phyloP scores from a whole-genome alignment of 2,329 filamentous ascomycete species.

The Eutypella sp. region DNA sequence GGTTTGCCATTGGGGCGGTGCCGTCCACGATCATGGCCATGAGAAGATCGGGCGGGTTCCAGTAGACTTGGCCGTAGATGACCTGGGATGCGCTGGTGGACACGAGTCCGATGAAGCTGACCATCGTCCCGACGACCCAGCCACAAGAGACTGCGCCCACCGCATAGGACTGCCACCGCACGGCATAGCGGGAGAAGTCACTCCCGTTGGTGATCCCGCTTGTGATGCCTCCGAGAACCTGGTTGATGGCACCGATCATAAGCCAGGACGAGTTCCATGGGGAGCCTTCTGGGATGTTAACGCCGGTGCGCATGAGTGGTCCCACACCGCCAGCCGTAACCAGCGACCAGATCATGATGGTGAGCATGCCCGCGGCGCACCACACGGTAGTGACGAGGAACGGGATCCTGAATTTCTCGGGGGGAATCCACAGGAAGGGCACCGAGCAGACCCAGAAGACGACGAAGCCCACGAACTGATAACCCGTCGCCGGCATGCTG shows the following conservation, averaged over 20 bases:
- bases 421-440: constrained; percentile 44
- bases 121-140: constrained; percentile 34
- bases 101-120: constrained; percentile 37
- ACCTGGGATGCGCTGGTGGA: constrained; percentile 38
- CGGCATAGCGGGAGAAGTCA: constrained; percentile 40
- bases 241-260: constrained; percentile 40
- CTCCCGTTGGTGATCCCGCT: constrained; percentile 30
- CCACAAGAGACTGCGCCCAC: constrained; percentile 35
- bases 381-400: constrained; percentile 39
- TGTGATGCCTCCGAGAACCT: constrained; percentile 34
- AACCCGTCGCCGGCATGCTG: constrained; percentile 32
- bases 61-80: constrained; percentile 40
- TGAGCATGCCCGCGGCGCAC: constrained; percentile 40
- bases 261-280: constrained; percentile 37
- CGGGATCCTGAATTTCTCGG: constrained; percentile 43
- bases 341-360: constrained; percentile 45
- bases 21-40: constrained; percentile 41
- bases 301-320: constrained; percentile 34
- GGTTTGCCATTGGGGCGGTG: constrained; percentile 28
- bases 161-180: constrained; percentile 28
- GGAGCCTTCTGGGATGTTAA: constrained; percentile 29
- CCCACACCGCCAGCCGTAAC: constrained; percentile 38
- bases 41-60: constrained; percentile 40
- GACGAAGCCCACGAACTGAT: constrained; percentile 44
- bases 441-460: constrained; percentile 46